A percentile compares a stretch with the other conserved stretches of the same genome.
phyloP scores from a whole-genome alignment of 176 grass and related monocot species.

The Sorghum bicolor region DNA sequence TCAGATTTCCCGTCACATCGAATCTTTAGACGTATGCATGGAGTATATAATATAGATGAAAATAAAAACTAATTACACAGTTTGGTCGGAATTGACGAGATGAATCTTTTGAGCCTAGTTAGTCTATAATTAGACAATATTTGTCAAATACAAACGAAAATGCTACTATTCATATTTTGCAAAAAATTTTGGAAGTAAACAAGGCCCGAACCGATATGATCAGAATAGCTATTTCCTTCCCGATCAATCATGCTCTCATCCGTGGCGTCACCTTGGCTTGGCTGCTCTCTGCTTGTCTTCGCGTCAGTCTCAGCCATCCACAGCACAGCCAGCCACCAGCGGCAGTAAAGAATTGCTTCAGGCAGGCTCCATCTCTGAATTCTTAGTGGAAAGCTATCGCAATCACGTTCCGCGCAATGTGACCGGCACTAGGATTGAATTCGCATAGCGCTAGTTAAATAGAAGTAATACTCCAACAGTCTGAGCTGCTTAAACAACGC shows the following conservation, averaged over 20 bases:
- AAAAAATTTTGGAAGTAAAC: too few species aligned
- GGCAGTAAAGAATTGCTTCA: not conserved
- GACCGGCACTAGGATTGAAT: not conserved
- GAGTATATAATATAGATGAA: too few species aligned
- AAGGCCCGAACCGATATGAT: not conserved
- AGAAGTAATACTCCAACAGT: too few species aligned
- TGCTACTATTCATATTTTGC: too few species aligned
- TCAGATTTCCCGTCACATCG: too few species aligned
- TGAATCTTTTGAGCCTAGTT: too few species aligned
- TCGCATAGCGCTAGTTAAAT: not conserved
- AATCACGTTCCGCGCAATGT: not conserved
- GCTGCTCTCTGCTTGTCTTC: not conserved
- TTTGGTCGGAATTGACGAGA: too few species aligned
- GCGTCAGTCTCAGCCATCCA: not conserved
- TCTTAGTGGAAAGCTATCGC: not conserved
- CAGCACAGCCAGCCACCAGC: not conserved
- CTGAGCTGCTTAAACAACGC: too few species aligned
- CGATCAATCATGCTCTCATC: constrained; percentile 1
- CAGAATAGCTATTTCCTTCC: not conserved
- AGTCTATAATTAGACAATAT: too few species aligned
- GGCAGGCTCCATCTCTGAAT: not conserved
- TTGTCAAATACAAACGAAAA: too few species aligned
- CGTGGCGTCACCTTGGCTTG: not conserved
- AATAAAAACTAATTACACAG: too few species aligned
- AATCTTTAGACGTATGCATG: too few species aligned